Conservation (phyloP, 768 basidiomycete genomes). For the Imleria badia region DNA sequence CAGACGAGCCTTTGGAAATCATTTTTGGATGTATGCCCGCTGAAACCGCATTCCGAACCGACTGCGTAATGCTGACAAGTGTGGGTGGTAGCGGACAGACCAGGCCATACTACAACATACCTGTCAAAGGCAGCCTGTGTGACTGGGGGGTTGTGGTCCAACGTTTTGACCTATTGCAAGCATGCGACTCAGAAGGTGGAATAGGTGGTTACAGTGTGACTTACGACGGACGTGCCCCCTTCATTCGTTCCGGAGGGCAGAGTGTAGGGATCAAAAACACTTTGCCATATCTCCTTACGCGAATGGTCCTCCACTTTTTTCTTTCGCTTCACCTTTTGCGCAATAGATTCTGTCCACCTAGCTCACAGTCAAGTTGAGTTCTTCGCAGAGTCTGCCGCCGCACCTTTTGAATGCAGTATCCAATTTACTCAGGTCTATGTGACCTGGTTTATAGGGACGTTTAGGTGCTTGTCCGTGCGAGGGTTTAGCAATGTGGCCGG, state of each 20-base stretch:
- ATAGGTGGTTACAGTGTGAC: background rate
- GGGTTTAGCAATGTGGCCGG: slow-evolving; percentile 24
- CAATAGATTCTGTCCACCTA: slow-evolving; percentile 86
- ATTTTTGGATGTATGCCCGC: slow-evolving; percentile 88
- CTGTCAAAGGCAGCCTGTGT: slow-evolving; percentile 67
- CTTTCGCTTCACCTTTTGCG: slow-evolving; percentile 80
- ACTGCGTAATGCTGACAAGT: slow-evolving; percentile 52
- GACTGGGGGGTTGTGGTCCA: slow-evolving; percentile 80
- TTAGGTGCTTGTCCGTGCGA: slow-evolving; percentile 29
- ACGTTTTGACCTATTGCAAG: slow-evolving; percentile 60
- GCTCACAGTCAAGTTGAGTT: background rate
- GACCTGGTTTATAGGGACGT: slow-evolving; percentile 48
- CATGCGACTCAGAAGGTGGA: slow-evolving; percentile 1
- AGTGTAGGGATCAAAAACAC: slow-evolving; percentile 72
- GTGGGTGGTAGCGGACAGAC: slow-evolving; percentile 10
- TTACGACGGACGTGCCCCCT: slow-evolving; percentile 21
- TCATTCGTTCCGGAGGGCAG: slow-evolving; percentile 32
- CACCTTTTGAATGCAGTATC: slow-evolving; percentile 84
- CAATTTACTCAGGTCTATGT: slow-evolving; percentile 76
- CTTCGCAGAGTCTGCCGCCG: slow-evolving; percentile 6
- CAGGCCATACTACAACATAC: slow-evolving; percentile 41
- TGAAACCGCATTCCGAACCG: slow-evolving; percentile 64
- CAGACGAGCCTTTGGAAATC: slow-evolving; percentile 86
- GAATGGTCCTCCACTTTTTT: slow-evolving; percentile 66
- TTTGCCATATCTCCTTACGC: slow-evolving; percentile 73